Evolutionary conservation across 2,329 filamentous ascomycete genomes (phyloP).

Genomic region (Polytolypa hystricis): DNA sequence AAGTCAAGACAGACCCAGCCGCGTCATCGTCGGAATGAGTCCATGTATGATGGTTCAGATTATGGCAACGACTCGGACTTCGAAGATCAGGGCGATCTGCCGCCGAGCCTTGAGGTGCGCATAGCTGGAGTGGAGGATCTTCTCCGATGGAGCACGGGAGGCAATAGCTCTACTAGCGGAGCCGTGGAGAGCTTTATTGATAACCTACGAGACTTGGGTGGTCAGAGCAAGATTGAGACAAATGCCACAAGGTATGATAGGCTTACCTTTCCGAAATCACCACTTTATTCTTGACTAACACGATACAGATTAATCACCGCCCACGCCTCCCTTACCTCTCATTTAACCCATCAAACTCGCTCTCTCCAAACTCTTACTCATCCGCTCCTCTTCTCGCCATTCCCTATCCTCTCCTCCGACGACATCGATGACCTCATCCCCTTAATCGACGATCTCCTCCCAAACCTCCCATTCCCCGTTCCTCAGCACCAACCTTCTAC

Average conservation of each 20-base stretch:
- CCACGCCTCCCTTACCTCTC: slow-evolving; percentile 47
- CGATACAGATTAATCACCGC: slow-evolving; percentile 44
- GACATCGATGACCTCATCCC: slow-evolving; percentile 48
- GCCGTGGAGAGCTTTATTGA: slow-evolving; percentile 42
- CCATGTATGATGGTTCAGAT: slow-evolving; percentile 47
- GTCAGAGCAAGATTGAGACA: slow-evolving; percentile 46
- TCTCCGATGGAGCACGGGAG: slow-evolving; percentile 42
- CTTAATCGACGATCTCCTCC: slow-evolving; percentile 43
- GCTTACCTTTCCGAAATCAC: background rate
- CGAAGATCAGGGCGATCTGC: slow-evolving; percentile 42
- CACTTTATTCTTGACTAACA: background rate
- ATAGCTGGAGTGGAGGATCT: slow-evolving; percentile 47
- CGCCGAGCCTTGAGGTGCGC: slow-evolving; percentile 42
- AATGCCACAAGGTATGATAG: slow-evolving; percentile 40
- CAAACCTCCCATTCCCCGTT: slow-evolving; percentile 40
- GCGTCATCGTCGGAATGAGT: slow-evolving; percentile 29
- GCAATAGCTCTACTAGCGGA: slow-evolving; percentile 41
- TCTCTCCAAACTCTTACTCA: slow-evolving; percentile 48
- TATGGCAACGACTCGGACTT: slow-evolving; percentile 47
- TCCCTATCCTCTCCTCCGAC: slow-evolving; percentile 42
- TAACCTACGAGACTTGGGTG: slow-evolving; percentile 42
- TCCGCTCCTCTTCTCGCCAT: slow-evolving; percentile 47
- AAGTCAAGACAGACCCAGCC: slow-evolving; percentile 26
- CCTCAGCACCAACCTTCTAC: slow-evolving; percentile 17
- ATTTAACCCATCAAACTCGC: slow-evolving; percentile 51